A percentile compares a stretch with the other conserved stretches of the same genome.
Conservation (phyloP, 306 rosid species). For the Acmispon strigosus region DNA sequence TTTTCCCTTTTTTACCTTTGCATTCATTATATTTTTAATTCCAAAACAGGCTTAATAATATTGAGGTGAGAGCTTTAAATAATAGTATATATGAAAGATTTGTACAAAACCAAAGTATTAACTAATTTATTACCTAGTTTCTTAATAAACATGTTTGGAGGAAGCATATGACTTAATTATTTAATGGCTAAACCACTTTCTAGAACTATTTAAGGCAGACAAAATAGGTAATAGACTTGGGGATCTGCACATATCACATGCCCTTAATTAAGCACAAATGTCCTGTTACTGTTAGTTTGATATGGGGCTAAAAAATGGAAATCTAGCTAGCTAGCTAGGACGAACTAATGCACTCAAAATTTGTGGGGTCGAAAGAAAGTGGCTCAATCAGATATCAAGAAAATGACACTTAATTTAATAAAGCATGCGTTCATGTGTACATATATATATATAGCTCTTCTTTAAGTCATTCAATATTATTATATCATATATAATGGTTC, state of each 20-base stretch:
- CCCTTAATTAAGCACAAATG: not conserved
- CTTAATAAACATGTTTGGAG: too few species aligned
- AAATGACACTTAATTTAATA: slow-evolving; percentile 8
- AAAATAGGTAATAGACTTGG: slow-evolving; percentile 5
- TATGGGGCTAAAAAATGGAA: slow-evolving; percentile 15
- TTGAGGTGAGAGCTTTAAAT: too few species aligned
- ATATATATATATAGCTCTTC: too few species aligned
- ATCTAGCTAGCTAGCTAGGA: slow-evolving; percentile 20
- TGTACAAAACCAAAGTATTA: too few species aligned
- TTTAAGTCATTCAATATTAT: slow-evolving; percentile 4
- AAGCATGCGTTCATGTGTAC: slow-evolving; percentile 19
- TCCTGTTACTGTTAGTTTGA: not conserved
- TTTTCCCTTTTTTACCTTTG: too few species aligned
- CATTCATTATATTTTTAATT: too few species aligned
- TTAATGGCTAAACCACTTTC: not conserved
- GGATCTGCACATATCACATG: slow-evolving; percentile 15
- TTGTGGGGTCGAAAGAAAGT: slow-evolving; percentile 35
- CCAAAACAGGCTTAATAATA: too few species aligned
- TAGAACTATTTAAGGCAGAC: not conserved
- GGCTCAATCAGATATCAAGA: slow-evolving; percentile 30
- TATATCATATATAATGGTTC: not conserved
- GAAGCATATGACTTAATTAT: not conserved
- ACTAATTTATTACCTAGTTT: too few species aligned
- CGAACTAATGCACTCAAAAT: slow-evolving; percentile 31
- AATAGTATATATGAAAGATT: too few species aligned